These are phyloP conservation scores for Macrophomina tecta DNA, from an alignment of 2,329 filamentous ascomycete species.

Conservation along the genomic window DNA sequence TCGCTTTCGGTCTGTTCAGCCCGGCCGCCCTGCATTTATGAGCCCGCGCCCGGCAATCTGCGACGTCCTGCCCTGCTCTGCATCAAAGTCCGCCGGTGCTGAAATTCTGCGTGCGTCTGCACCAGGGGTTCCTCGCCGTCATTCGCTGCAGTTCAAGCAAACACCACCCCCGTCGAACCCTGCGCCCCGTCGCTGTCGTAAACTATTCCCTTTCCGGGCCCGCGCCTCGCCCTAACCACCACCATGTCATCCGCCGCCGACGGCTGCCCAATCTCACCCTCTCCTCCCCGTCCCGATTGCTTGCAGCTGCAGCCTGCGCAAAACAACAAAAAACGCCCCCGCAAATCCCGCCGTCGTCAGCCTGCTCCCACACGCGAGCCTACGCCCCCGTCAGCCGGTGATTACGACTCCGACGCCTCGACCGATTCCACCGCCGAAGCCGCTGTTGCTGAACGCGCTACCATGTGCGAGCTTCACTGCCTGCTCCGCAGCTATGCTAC, in stretches of 20 bases:
- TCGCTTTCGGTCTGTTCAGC: not conserved
- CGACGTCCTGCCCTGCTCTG: not conserved
- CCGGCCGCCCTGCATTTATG: not conserved
- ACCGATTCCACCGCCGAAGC: not conserved
- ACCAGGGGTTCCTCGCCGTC: not conserved
- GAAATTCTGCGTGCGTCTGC: not conserved
- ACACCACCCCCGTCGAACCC: not conserved
- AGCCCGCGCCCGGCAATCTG: not conserved
- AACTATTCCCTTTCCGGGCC: conserved; percentile 16
- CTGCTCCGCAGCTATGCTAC: conserved; percentile 12
- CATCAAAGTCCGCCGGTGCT: not conserved
- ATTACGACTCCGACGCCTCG: not conserved
- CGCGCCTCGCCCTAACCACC: not conserved
- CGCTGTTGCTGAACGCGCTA: not conserved
- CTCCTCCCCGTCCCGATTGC: not conserved
- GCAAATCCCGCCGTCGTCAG: not conserved
- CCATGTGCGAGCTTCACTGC: not conserved
- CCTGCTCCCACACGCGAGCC: conserved; percentile 3
- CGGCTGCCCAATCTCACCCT: not conserved
- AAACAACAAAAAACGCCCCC: not conserved
- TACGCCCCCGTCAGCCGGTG: not conserved
- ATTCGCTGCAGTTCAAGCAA: not conserved
- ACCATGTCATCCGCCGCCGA: conserved; percentile 2
- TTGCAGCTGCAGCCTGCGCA: not conserved
- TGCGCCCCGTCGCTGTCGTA: not conserved